Conservation (phyloP, 1,139 yeast species). For the Kurtzmaniella natalensis region DNA sequence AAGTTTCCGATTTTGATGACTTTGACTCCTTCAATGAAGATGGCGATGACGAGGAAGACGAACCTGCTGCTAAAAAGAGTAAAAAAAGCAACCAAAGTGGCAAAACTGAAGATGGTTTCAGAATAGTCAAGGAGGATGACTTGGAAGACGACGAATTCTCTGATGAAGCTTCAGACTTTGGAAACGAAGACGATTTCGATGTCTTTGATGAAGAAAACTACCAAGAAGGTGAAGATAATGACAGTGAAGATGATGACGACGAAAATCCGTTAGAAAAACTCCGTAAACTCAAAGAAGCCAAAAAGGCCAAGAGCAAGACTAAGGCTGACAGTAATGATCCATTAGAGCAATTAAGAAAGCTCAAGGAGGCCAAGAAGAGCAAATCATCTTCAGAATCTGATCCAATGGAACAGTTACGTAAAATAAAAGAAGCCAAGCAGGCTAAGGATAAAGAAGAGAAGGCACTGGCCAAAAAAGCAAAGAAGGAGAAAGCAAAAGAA, state of each 20-base stretch:
- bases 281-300: conserved; percentile 17
- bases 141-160: conserved; percentile 6
- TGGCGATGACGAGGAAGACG: conserved; percentile 4
- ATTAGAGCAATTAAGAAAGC: conserved; percentile 39
- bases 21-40: conserved; percentile 8
- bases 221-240: conserved; percentile 14
- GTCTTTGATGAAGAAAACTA: conserved; percentile 13
- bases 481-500: conserved; percentile 6
- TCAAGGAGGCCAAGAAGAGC: conserved; percentile 27
- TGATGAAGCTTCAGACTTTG: conserved; percentile 13
- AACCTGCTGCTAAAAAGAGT: conserved; percentile 12
- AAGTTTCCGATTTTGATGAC: conserved; percentile 7
- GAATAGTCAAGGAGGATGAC: conserved; percentile 26
- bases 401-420: conserved; percentile 20
- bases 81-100: conserved; percentile 7
- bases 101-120: conserved; percentile 6
- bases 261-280: conserved; percentile 22
- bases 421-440: conserved; percentile 16
- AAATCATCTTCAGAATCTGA: conserved; percentile 14
- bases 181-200: conserved; percentile 9
- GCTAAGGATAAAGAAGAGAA: conserved; percentile 10
- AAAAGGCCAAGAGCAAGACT: conserved; percentile 7
- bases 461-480: conserved; percentile 6
- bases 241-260: conserved; percentile 12
- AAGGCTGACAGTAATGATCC: conserved; percentile 27